phyloP scores from a whole-genome alignment of 129 eudicot genomes.

The Deinandra increscens region DNA sequence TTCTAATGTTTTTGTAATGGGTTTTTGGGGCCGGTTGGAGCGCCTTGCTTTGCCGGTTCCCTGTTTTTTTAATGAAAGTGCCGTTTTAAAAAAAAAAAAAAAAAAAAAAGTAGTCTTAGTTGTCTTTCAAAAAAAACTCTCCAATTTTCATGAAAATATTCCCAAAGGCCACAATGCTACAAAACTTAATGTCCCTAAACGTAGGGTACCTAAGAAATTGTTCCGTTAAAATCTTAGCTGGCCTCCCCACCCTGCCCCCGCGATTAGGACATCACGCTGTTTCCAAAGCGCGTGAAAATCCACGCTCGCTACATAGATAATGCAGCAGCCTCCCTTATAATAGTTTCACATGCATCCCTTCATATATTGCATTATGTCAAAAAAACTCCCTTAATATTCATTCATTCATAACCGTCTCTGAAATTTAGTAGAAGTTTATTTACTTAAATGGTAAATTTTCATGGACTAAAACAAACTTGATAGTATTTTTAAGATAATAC shows the following conservation, averaged over 20 bases:
- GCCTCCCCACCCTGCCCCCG: conserved; percentile 8
- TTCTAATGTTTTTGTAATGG: too few species aligned
- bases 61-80: too few species aligned
- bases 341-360: conserved; percentile 1
- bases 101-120: too few species aligned
- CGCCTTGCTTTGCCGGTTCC: too few species aligned
- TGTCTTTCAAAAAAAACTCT: too few species aligned
- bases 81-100: too few species aligned
- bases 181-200: conserved; percentile 26
- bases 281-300: conserved; percentile 7
- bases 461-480: too few species aligned
- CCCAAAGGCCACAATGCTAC: too few species aligned
- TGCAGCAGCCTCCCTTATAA: neutral
- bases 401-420: neutral
- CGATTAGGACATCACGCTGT: conserved; percentile 23
- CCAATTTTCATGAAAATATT: too few species aligned
- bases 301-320: conserved; percentile 26
- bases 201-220: conserved; percentile 18
- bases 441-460: neutral
- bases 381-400: conserved; percentile 9
- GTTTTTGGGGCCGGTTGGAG: too few species aligned
- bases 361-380: neutral
- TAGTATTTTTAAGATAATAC: too few species aligned
- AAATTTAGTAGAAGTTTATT: neutral
- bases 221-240: conserved; percentile 36